Conservation (phyloP, 805 yeast species). For the Yarrowia bubula region DNA sequence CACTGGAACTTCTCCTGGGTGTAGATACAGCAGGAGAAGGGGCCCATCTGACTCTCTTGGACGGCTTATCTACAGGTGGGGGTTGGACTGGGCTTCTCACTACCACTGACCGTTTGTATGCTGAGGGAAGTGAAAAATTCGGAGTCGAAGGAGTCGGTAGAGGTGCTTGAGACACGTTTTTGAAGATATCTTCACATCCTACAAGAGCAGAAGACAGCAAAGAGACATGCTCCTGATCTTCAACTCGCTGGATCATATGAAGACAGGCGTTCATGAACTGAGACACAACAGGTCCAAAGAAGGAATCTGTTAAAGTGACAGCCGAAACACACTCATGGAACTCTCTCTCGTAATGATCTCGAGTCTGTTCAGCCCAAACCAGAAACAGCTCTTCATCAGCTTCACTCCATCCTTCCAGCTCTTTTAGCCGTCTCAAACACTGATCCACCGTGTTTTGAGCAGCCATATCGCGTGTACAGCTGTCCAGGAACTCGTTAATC, state of each 20-base stretch:
- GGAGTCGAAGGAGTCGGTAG: slow-evolving; percentile 7
- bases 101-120: background rate
- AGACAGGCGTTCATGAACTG: slow-evolving; percentile 12
- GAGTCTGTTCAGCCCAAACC: slow-evolving; percentile 10
- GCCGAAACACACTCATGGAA: background rate
- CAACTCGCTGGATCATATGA: slow-evolving; percentile 4
- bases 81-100: slow-evolving; percentile 3
- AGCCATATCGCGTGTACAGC: slow-evolving; percentile 13
- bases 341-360: slow-evolving; percentile 7
- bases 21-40: slow-evolving; percentile 13
- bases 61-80: slow-evolving; percentile 5
- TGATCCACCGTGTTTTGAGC: slow-evolving; percentile 10
- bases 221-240: slow-evolving; percentile 11
- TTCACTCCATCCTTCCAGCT: slow-evolving; percentile 20
- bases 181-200: background rate
- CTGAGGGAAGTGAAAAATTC: slow-evolving; percentile 1
- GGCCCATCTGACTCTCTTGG: slow-evolving; percentile 21
- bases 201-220: background rate
- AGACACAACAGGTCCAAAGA: background rate
- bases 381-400: slow-evolving; percentile 10
- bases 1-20: background rate
- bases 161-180: background rate
- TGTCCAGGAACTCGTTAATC: slow-evolving; percentile 1
- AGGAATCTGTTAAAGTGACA: background rate
- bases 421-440: slow-evolving; percentile 8